phyloP scores from a whole-genome alignment of 345 rosid genomes.

The Xanthoceras sorbifolium region DNA sequence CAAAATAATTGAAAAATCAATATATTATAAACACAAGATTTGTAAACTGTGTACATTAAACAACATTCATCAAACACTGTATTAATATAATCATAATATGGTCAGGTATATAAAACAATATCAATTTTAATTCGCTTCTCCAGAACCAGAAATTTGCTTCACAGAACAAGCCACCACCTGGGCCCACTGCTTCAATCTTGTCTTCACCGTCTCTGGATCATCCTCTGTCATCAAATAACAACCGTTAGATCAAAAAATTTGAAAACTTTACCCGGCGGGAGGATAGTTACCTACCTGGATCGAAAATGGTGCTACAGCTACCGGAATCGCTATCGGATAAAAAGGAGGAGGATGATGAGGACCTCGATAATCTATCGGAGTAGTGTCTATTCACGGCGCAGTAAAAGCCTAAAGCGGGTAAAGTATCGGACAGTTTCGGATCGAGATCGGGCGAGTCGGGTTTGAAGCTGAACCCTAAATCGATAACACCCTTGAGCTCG shows the following conservation, averaged over 20 bases:
- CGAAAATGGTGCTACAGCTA: conserved; percentile 48
- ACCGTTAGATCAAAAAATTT: not conserved
- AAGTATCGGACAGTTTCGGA: conserved; percentile 58
- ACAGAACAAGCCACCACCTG: conserved; percentile 84
- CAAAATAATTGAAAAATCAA: too few species aligned
- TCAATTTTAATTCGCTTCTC: conserved; percentile 37
- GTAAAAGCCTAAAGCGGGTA: conserved; percentile 79
- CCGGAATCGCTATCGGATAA: conserved; percentile 45
- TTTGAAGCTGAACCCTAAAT: conserved; percentile 79
- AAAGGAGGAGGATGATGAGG: conserved; percentile 60
- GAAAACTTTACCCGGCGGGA: too few species aligned
- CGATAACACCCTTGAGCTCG: conserved; percentile 84
- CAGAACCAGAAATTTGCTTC: conserved; percentile 58
- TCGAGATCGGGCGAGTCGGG: conserved; percentile 66
- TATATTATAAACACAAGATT: not conserved
- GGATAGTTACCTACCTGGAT: conserved; percentile 59
- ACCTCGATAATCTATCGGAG: conserved; percentile 49
- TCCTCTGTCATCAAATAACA: conserved; percentile 43
- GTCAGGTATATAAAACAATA: not conserved
- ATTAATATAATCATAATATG: not conserved
- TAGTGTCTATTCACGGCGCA: conserved; percentile 76
- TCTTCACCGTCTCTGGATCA: conserved; percentile 72
- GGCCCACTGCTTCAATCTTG: conserved; percentile 84
- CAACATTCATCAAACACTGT: not conserved
- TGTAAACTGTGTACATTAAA: not conserved